Evolutionary conservation across 768 basidiomycete genomes (phyloP).

Genomic region (Neoboletus brunneissimus): DNA sequence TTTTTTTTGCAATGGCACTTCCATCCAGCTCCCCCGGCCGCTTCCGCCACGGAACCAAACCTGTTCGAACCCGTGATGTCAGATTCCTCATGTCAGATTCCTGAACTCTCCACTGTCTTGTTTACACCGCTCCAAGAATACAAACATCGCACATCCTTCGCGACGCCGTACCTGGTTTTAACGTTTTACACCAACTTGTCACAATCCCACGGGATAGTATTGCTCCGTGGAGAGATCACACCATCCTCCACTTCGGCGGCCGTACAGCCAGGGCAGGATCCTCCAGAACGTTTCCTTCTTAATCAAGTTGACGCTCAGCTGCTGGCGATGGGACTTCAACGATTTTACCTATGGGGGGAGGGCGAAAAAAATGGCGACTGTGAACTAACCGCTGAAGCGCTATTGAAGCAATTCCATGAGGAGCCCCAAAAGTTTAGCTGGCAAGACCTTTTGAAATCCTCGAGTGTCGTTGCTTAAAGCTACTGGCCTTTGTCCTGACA

Average conservation of each 20-base stretch:
- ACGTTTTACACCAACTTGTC: constrained; percentile 92
- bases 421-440: constrained; percentile 76
- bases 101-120: constrained; percentile 69
- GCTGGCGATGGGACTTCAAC: constrained; percentile 76
- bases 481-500: not conserved
- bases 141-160: constrained; percentile 78
- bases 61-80: constrained; percentile 39
- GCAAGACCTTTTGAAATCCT: constrained; percentile 68
- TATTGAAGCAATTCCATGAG: constrained; percentile 75
- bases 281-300: constrained; percentile 49
- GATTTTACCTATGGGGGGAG: constrained; percentile 74
- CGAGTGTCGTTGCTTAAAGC: constrained; percentile 19
- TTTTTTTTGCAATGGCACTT: constrained; percentile 90
- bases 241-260: constrained; percentile 48
- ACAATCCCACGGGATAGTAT: constrained; percentile 72
- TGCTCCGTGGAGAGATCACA: constrained; percentile 90
- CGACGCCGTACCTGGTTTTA: constrained; percentile 86
- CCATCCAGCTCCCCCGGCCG: constrained; percentile 65
- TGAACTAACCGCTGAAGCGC: constrained; percentile 29
- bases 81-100: constrained; percentile 35
- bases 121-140: constrained; percentile 95
- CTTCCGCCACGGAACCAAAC: constrained; percentile 43
- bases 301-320: constrained; percentile 82
- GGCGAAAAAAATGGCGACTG: constrained; percentile 11
- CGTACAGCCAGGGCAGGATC: constrained; percentile 32